Base-by-base conservation (phyloP, 2,329 filamentous ascomycete species). In the Dactylella cylindrospora region DNA sequence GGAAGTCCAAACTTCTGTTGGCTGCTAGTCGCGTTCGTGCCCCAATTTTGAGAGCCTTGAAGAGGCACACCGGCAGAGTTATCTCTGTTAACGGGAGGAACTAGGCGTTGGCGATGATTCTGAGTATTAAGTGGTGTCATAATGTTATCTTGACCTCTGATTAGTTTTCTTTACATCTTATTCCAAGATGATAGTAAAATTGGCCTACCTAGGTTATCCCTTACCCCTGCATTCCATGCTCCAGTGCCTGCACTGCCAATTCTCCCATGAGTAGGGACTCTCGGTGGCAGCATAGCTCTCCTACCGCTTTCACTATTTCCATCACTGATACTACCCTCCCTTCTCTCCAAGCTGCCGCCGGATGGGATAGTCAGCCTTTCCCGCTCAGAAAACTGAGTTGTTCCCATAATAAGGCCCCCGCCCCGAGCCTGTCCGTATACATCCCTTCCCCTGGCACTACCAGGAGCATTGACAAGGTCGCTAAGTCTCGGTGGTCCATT, bases 361-460 rank as follows among this genome's bases (percentile, higher is more conserved):
- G 38, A 49, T 10, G 49, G 35, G 19, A 62, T 39, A 8, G 49
- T 62, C 10, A 61, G 20, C 17, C 54, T 61, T 12, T 53, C 35
- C 12, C 31, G 41, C 9, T 45, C 43, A 6, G 38, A 31, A 28
- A 54, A 53, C 4, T 22, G 31, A 9, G 15, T 26, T 9, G 38
- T 40, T 5, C 49, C 20, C 8, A 17, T 19, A 22, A 19, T 26
- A 39, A 19, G 22, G n/a, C 19, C 17, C 22, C 39, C 31, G 13
- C n/a, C 15, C 17, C 41, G 43, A n/a, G n/a, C n/a, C 29, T 54
- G 31, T 9, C 8, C 13, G 2, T 54, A 36, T n/a, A n/a, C n/a
- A n/a, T n/a, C n/a, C 6, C 29, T 29, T 12, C 23, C 2, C 0
- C 31, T 10, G 2, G 17, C 23, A 7, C 15, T 15, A n/a, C n/a